Base-by-base conservation (phyloP, 2,329 filamentous ascomycete genomes). In the Coniochaeta sp. region DNA sequence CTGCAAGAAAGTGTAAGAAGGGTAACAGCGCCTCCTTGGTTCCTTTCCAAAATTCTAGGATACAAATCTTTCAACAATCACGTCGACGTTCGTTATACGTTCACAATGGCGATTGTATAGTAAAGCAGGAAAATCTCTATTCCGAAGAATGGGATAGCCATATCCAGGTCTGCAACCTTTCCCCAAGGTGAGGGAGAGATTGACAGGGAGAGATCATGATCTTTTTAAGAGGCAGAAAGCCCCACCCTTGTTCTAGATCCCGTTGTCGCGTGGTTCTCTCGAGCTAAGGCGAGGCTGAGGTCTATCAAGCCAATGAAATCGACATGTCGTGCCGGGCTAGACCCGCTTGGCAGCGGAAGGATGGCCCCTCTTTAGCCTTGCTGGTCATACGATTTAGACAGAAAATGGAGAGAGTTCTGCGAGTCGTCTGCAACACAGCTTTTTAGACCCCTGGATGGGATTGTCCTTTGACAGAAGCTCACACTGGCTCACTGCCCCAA, bases 401-500 rank as follows among this genome's bases (percentile, higher is more conserved):
- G 56, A 12, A 58, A 58, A 58, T 58, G 34, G 56, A 58, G 34
- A 43, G 34, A 34, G 26, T 58, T 58, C 56, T 44, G 56, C 56
- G 12, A 58, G n/a, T 40, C 8, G 8, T 43, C 56, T 58, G 56
- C 56, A 58, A 58, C 56, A 58, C 56, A 58, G 56, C 24, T 17
- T 22, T n/a, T 52, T 6, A 17, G 22, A 58, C 56, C 56, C 56
- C 56, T 58, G 56, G 47, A 52, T 17, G 22, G 14, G 22, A 31
- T 14, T 28, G 44, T 50, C 22, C 19, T 31, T 31, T 31, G 43
- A 26, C 43, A 14, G 22, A 26, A 24, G 43, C 43, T 47, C 43
- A 47, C 43, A 24, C 11, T 47, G 43, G 6, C 47, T 22, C 14
- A 52, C 19, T 22, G 14, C 47, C 47, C 47, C 26, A 31, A 52